These are phyloP conservation scores for Ceratocystis cacaofunesta DNA, from an alignment of 2,329 filamentous ascomycete species.

Conservation along the genomic window DNA sequence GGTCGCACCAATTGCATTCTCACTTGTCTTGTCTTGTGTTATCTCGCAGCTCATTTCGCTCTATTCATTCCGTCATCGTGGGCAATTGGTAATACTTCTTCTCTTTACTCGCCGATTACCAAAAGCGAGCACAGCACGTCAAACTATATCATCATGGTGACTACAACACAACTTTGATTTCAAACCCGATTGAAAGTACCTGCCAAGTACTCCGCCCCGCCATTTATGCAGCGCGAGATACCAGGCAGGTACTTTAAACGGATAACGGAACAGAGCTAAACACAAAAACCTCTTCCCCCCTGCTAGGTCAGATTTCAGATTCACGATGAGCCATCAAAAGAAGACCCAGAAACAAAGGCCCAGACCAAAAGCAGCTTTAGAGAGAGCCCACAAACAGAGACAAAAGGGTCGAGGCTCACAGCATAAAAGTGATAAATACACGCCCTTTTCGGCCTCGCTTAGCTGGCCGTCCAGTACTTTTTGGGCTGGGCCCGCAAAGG, in stretches of 20 bases:
- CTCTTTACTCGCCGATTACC: neutral
- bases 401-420: neutral
- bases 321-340: slow-evolving; percentile 1
- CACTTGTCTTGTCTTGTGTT: neutral
- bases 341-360: neutral
- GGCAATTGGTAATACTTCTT: neutral
- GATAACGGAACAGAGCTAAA: neutral
- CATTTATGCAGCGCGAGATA: neutral
- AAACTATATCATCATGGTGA: neutral
- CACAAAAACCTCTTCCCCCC: neutral
- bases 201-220: neutral
- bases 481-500: neutral
- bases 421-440: neutral
- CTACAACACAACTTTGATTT: neutral
- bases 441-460: neutral
- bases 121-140: neutral
- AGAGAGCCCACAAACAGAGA: neutral
- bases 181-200: neutral
- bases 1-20: neutral
- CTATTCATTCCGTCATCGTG: neutral
- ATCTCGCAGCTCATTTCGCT: too few relatives aligned
- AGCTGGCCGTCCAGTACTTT: neutral
- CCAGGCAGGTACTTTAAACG: neutral
- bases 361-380: neutral
- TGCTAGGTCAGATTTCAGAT: neutral